Conservation (phyloP, 2,329 filamentous ascomycete species). For the Penicillium psychrosexuale region DNA sequence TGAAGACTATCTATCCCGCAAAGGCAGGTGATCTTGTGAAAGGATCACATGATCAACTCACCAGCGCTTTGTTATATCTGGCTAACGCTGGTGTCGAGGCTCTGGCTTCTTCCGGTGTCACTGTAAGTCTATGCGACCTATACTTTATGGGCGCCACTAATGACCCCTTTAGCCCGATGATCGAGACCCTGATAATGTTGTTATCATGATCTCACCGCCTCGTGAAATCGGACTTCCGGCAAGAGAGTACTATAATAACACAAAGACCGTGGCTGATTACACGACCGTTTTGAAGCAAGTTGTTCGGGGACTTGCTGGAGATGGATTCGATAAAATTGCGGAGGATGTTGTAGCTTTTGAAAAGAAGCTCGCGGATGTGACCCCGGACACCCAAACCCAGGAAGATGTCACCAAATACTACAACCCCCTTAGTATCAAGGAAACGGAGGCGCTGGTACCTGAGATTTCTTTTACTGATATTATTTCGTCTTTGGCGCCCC, state of each 20-base stretch:
- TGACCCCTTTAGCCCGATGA: slow-evolving; percentile 44
- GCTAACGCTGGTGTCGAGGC: slow-evolving; percentile 37
- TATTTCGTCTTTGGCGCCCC: slow-evolving; percentile 53
- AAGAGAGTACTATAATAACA: slow-evolving; percentile 60
- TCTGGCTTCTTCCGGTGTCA: slow-evolving; percentile 32
- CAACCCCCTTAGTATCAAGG: slow-evolving; percentile 59
- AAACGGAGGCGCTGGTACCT: slow-evolving; percentile 56
- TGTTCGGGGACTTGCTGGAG: slow-evolving; percentile 39
- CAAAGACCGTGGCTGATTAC: slow-evolving; percentile 53
- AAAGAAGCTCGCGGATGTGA: slow-evolving; percentile 57
- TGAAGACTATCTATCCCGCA: slow-evolving; percentile 49
- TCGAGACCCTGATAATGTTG: slow-evolving; percentile 54
- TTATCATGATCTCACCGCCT: slow-evolving; percentile 47
- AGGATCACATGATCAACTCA: slow-evolving; percentile 29
- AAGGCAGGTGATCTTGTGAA: slow-evolving; percentile 22
- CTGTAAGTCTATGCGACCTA: slow-evolving; percentile 25
- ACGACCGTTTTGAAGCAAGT: slow-evolving; percentile 44
- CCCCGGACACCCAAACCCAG: slow-evolving; percentile 57
- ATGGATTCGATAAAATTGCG: slow-evolving; percentile 28
- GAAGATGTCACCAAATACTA: slow-evolving; percentile 66
- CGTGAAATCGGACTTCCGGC: slow-evolving; percentile 57
- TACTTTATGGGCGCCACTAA: neutral
- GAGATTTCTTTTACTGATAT: slow-evolving; percentile 55
- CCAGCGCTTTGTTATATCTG: slow-evolving; percentile 38
- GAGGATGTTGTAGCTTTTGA: slow-evolving; percentile 57